Base-by-base conservation (phyloP, 2,329 filamentous ascomycete genomes). In the Botryotinia narcissicola region DNA sequence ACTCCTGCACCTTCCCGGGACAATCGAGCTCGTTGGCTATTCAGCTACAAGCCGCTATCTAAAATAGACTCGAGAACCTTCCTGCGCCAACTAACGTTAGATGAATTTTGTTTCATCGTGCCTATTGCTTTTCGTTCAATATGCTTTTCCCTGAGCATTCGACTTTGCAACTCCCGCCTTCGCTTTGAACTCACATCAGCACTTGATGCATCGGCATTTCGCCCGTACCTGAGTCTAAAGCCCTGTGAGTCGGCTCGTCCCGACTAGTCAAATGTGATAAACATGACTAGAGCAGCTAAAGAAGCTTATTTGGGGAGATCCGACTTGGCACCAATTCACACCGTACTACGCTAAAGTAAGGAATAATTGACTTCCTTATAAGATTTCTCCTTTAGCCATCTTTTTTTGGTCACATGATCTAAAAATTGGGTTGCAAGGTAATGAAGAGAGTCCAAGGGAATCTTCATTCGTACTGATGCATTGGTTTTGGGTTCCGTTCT, bases 261-360 rank as follows among this genome's bases (percentile, higher is more conserved):
- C 16, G 35, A 68, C n/a, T 44, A 29, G 14, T 22, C 25, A 32
- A n/a, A 46, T 32, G 64, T 46, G 35, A 46, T 20, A 16, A 54
- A 20, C 7, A 40, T 10, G 35, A 48, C 35, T 29, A 54, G 46
- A 54, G 37, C 35, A 68, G 46, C 46, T 54, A 29, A 42, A 22
- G 46, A 68, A 29, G 35, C 14, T 68, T 54, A 54, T 48, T 40
- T 68, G 64, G 64, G 64, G 64, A 68, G 64, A 68, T 68, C 64
- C 64, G 64, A n/a, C 46, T 68, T 68, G 46, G 46, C 32, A 40
- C 46, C 29, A 8, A 29, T 42, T 40, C 51, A 29, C 51, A 57
- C 51, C n/a, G 51, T 57, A 3, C 51, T 29, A 32, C 51, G n/a
- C n/a, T 25, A 57, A 8, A 32, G 51, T 29, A 8, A 16, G n/a